A percentile compares a stretch with the other conserved stretches of the same genome.
phyloP scores from a whole-genome alignment of 257 asterid species.

The Coffea eugenioides region DNA sequence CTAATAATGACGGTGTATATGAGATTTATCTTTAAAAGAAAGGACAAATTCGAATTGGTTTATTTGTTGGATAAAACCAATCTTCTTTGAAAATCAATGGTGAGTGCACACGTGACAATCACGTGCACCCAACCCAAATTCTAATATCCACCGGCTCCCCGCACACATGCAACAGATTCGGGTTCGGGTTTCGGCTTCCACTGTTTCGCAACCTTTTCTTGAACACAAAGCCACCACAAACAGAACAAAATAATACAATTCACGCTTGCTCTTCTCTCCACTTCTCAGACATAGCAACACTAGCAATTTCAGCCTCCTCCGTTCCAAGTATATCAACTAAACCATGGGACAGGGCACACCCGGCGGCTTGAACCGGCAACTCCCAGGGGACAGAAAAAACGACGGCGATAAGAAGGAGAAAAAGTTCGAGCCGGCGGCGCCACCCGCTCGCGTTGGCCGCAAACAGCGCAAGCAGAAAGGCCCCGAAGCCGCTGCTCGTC shows the following conservation, averaged over 20 bases:
- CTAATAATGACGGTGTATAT: too few relatives aligned
- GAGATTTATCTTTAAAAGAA: too few relatives aligned
- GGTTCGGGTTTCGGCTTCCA: neutral
- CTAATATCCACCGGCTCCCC: neutral
- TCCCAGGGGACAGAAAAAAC: constrained; percentile 72
- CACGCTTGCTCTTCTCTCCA: neutral
- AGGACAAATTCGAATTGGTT: too few relatives aligned
- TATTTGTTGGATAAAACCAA: too few relatives aligned
- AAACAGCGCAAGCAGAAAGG: constrained; percentile 92
- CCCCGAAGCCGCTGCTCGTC: constrained; percentile 77
- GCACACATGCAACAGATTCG: neutral
- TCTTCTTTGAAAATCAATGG: neutral
- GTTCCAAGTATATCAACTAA: neutral
- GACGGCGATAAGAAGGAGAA: constrained; percentile 87
- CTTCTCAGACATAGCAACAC: too few relatives aligned
- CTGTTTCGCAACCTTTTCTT: neutral
- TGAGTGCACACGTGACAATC: neutral
- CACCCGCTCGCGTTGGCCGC: constrained; percentile 91
- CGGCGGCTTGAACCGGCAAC: constrained; percentile 77
- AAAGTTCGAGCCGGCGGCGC: constrained; percentile 84
- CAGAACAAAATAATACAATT: neutral
- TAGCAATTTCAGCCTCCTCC: too few relatives aligned
- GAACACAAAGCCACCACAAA: neutral
- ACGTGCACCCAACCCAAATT: neutral
- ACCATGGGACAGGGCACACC: constrained; percentile 92